Evolutionary conservation across 2,329 filamentous ascomycete species (phyloP).

Genomic region (Lasiodiplodia citricola): DNA sequence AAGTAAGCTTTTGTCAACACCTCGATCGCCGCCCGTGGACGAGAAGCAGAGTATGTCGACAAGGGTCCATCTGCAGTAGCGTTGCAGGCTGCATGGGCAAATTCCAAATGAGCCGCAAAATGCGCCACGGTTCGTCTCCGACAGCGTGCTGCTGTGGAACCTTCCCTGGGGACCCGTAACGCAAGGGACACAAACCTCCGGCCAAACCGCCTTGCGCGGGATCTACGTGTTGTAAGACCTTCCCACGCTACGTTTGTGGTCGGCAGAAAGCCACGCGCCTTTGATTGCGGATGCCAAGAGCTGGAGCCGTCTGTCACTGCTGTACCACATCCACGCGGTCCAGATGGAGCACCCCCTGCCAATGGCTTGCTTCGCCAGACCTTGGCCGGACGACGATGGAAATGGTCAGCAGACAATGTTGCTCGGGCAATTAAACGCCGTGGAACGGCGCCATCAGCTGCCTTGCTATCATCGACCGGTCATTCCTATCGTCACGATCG

Average conservation of each 20-base stretch:
- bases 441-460: slow-evolving; percentile 8
- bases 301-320: slow-evolving; percentile 23
- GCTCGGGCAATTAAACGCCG: slow-evolving; percentile 20
- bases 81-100: slow-evolving; percentile 25
- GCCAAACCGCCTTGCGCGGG: slow-evolving; percentile 13
- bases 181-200: slow-evolving; percentile 23
- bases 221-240: slow-evolving; percentile 23
- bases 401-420: slow-evolving; percentile 25
- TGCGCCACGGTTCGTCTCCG: slow-evolving; percentile 9
- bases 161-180: not conserved
- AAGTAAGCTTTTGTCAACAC: slow-evolving; percentile 42
- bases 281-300: slow-evolving; percentile 22
- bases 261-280: slow-evolving; percentile 23
- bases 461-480: slow-evolving; percentile 13
- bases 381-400: slow-evolving; percentile 6
- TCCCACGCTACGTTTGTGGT: slow-evolving; percentile 21
- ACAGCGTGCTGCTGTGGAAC: slow-evolving; percentile 16
- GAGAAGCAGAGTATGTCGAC: slow-evolving; percentile 20
- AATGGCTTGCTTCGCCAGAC: slow-evolving; percentile 11
- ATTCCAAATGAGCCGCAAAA: slow-evolving; percentile 28
- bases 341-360: not conserved
- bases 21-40: not conserved
- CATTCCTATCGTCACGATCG: slow-evolving; percentile 9
- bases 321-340: slow-evolving; percentile 19
- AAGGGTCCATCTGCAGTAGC: slow-evolving; percentile 24